phyloP scores from a whole-genome alignment of 139 green algal species.

The Desmodesmus armatus region DNA sequence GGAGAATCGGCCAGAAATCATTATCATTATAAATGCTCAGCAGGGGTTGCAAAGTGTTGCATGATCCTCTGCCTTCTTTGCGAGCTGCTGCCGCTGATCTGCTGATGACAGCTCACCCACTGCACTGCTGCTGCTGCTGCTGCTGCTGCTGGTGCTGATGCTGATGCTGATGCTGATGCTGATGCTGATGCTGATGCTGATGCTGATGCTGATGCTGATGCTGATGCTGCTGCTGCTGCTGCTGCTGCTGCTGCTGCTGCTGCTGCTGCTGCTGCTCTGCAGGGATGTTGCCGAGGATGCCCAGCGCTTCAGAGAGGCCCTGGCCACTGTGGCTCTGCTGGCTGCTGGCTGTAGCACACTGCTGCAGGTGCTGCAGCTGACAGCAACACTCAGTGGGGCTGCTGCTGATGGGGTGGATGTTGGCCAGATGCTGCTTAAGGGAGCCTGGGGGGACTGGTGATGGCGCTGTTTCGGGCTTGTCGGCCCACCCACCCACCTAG shows the following conservation, averaged over 20 bases:
- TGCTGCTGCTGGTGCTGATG: neutral
- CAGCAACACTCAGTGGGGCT: neutral
- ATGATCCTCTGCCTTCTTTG: no score
- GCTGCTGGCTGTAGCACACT: constrained; percentile 39
- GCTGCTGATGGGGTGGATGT: neutral
- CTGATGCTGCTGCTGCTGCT: neutral
- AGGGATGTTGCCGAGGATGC: neutral
- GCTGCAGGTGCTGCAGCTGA: constrained; percentile 42
- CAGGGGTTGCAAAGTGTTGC: no score
- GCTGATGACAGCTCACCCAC: no score
- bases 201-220: neutral
- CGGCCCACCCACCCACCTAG: no score
- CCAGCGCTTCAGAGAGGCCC: constrained; percentile 5
- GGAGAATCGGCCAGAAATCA: no score
- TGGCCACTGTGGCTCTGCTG: constrained; percentile 17
- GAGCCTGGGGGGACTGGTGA: neutral
- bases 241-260: constrained; percentile 5
- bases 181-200: neutral
- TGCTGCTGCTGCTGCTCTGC: constrained; percentile 2
- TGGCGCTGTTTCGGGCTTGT: no score
- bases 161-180: neutral
- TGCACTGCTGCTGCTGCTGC: neutral
- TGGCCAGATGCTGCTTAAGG: neutral
- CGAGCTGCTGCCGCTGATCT: no score
- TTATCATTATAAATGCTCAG: no score